Conservation (phyloP, 192 early-diverging fungal species). For the Backusella tarrabulga region DNA sequence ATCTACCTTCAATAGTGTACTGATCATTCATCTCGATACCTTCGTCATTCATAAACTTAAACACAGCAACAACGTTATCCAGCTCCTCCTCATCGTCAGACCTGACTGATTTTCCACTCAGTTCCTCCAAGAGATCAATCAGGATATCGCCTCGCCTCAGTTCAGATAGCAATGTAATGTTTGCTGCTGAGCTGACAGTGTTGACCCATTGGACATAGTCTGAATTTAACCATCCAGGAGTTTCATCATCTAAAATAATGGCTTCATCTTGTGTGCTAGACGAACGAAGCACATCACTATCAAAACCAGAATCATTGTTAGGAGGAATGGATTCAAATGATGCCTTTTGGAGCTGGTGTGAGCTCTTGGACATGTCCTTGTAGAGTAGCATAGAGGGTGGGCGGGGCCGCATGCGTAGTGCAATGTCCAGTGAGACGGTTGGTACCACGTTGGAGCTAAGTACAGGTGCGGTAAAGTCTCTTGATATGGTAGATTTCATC, state of each 20-base stretch:
- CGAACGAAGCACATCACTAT: background rate
- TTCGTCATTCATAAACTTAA: conserved; percentile 56
- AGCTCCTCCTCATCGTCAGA: conserved; percentile 42
- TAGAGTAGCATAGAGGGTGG: conserved; percentile 40
- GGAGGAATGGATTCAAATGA: background rate
- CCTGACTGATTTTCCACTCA: conserved; percentile 47
- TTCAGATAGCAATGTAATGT: conserved; percentile 36
- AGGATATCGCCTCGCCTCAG: conserved; percentile 48
- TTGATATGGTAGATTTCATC: conserved; percentile 62
- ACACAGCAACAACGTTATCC: conserved; percentile 47
- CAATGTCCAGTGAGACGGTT: conserved; percentile 51
- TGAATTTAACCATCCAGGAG: conserved; percentile 25
- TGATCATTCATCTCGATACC: conserved; percentile 45
- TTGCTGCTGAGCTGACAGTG: conserved; percentile 19
- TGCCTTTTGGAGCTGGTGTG: background rate
- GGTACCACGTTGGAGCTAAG: conserved; percentile 54
- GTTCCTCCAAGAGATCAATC: conserved; percentile 43
- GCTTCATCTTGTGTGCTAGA: background rate
- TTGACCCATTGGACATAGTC: conserved; percentile 54
- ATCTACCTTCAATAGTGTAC: conserved; percentile 50
- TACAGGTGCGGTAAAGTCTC: conserved; percentile 52
- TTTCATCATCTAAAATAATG: background rate
- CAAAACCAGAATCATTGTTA: conserved; percentile 19
- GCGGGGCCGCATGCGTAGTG: conserved; percentile 48
- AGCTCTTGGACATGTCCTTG: conserved; percentile 1